Evolutionary conservation across 257 asterid genomes (phyloP), one percentile per base, ranked within the genome.

Genomic region (Jacaranda mimosifolia): DNA sequence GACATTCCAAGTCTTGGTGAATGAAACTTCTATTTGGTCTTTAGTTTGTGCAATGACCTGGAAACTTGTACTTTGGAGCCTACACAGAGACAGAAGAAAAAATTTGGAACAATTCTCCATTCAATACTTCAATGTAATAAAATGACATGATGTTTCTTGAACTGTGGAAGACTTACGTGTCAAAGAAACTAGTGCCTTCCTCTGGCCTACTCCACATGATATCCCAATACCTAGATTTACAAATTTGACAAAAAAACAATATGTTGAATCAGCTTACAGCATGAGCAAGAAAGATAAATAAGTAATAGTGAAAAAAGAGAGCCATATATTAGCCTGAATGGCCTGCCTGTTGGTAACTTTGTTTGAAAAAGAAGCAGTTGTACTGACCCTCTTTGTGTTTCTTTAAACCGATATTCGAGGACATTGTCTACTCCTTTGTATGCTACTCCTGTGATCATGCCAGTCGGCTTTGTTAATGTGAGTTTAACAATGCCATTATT

Each of bases 1-100:
- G 40, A 74, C 10, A 68, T 83, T 72, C 88, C 93, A 93, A 3
- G 45, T 79, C 66, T 17, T 84, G 7, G 78, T 82, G 84, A 93
- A 93, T 5, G 97, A 93, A 53, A 93, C 87, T 75, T 93, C 98
- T 3, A 91, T 85, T 76, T 81, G 83, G 45, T 91, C 68, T 9
- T 82, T 26, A 63, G 72, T 83, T 52, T 86, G n/a, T 36, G 66
- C 48, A 60, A 89, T 62, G 7, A 90, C 87, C 15, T 56, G 62
- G 46, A 89, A 91, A 8, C 59, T 76, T 9, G 81, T 83, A 21
- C 56, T 68, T 3, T 51, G 70, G 14, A 87, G 78, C 80, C 93
- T 86, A 81, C 67, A 68, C 38, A 48, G 36, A 46, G 14, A 57
- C 63, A 12, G 9, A 36, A 43, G 0, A n/a, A 12, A 19, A 75